phyloP scores from a whole-genome alignment of 129 eudicot genomes.

The Sambucus nigra region DNA sequence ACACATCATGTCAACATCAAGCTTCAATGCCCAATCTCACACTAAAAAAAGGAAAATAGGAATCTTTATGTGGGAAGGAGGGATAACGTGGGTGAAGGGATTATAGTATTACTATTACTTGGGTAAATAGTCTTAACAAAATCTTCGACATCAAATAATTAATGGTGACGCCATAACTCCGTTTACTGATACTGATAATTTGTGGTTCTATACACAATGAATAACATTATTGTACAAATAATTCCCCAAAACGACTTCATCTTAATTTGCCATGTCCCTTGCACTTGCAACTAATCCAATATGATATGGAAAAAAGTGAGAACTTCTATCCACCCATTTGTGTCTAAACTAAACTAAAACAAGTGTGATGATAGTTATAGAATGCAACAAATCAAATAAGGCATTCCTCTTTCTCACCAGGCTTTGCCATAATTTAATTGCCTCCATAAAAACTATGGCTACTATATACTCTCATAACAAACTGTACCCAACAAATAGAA shows the following conservation, averaged over 20 bases:
- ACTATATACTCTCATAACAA: slow-evolving; percentile 37
- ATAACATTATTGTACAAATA: slow-evolving; percentile 63
- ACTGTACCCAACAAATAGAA: slow-evolving; percentile 22
- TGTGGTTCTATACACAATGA: slow-evolving; percentile 83
- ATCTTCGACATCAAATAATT: background rate
- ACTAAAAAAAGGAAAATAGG: too few relatives aligned
- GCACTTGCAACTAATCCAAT: slow-evolving; percentile 11
- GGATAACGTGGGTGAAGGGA: too few relatives aligned
- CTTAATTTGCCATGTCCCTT: slow-evolving; percentile 51
- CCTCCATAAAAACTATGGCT: slow-evolving; percentile 48
- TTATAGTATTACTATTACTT: too few relatives aligned
- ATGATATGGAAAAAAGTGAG: background rate
- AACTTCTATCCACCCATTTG: background rate
- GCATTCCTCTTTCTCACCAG: slow-evolving; percentile 35
- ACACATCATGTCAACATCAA: too few relatives aligned
- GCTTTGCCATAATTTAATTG: slow-evolving; percentile 57
- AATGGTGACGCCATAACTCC: slow-evolving; percentile 36
- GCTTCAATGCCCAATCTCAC: too few relatives aligned
- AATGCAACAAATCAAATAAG: slow-evolving; percentile 51
- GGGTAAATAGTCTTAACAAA: too few relatives aligned
- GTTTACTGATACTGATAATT: slow-evolving; percentile 77
- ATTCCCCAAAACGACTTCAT: slow-evolving; percentile 70
- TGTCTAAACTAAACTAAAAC: background rate
- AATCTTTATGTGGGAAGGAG: too few relatives aligned
- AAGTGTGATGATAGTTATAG: background rate